Base-by-base conservation (phyloP, 2,329 filamentous ascomycete genomes). In the Pseudogymnoascus sp. region DNA sequence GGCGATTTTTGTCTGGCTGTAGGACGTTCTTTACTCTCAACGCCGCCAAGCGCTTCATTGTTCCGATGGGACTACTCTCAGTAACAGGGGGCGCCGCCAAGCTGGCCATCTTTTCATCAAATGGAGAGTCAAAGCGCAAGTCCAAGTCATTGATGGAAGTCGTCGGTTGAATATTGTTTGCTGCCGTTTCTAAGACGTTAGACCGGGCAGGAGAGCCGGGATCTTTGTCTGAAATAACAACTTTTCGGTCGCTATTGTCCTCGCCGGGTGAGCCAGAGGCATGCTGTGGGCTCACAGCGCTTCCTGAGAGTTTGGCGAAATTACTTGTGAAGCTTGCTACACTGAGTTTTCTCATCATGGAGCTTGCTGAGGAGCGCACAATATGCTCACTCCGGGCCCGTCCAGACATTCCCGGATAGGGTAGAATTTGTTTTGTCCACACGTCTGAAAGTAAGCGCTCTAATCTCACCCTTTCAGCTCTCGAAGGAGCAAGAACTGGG, bases 311-410 rank as follows among this genome's bases (percentile, higher is more conserved):
- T 69, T 88, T 89, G 38, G 85, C 84, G 71, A 96, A 93, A 59
- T 89, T 89, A 68, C 84, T 88, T 12, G 89, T 83, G 67, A 95
- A 89, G 73, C 88, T 92, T 59, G 89, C 88, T 70, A 91, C 88
- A 75, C 90, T 96, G 66, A 97, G 82, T 73, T 93, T 96, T 61
- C 92, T 84, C 78, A 96, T 96, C 71, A 96, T 85, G 0, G 90
- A 90, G 37, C 90, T 91, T 11, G 92, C 90, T n/a, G 89, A 91
- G 42, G 84, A 85, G 60, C 89, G 83, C 56, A 95, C 87, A 3
- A 91, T 78, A 70, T 89, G 85, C 69, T 96, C 85, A 69, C 89
- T 77, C 78, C 85, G 74, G 73, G 84, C 74, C 77, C 86, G 74
- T 75, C 74, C 80, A 34, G 83, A 84, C 84, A 96, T 93, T 1